Evolutionary conservation across 805 yeast genomes (phyloP), one percentile per base, ranked within the genome.

Genomic region (Middelhovenomyces tepae): DNA sequence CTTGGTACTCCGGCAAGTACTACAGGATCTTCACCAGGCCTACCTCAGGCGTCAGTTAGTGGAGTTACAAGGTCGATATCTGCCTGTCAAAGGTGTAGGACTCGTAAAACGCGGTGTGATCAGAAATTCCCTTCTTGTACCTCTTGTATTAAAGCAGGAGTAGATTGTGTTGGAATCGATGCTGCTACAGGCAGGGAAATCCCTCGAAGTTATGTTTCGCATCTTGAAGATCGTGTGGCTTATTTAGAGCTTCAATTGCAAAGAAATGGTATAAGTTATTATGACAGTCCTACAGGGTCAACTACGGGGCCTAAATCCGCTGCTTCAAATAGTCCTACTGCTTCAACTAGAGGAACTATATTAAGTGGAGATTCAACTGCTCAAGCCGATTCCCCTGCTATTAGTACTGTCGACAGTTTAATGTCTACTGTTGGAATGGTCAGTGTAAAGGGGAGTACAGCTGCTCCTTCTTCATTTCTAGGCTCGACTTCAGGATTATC

Each of bases 161-260:
- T 62, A 2, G 82, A 80, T 5, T 86, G 96, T 57, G 75, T 84
- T 3, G 84, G 93, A 0, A 56, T 82, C 3, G 95, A 87, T 51
- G 86, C 94, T 0, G 84, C 86, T 5, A 83, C 95, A 0, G 94
- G 94, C 0, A 63, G 94, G 35, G 85, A 80, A 44, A 73, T 85
- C 1, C 93, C 95, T 0, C 60, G 96, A 23, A 53, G 60, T 34
- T 79, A 85, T 2, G 72, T 84, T 3, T 67, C 73, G 14, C 78
- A 76, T 45, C 59, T 85, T 37, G 95, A 85, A 50, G 76, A 73
- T 36, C 60, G 75, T 22, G 62, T 84, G 2, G 62, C 65, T 6
- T 57, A 59, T n/a, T 58, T 85, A 39, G 83, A 81, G 51, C 45
- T 48, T 4, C 59, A 65, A 37, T 51, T 83, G 18, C 53, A 56